Evolutionary conservation across 331 rosid genomes (phyloP).

Genomic region (Rhamnella rubrinervis): DNA sequence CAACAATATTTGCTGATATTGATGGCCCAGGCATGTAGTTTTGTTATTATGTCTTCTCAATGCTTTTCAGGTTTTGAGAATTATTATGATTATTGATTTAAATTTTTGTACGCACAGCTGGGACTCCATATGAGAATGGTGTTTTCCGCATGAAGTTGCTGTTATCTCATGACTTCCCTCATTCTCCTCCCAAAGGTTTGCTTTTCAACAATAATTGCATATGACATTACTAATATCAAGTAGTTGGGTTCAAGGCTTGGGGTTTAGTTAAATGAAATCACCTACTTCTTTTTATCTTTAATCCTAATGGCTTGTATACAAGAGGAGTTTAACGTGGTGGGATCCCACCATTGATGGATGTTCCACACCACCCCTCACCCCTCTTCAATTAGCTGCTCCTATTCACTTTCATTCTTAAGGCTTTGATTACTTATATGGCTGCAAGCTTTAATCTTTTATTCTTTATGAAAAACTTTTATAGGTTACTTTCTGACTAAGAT

Average conservation of each 20-base stretch:
- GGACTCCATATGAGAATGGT: constrained; percentile 95
- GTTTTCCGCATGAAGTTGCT: constrained; percentile 91
- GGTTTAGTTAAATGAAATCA: background rate
- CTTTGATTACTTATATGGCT: background rate
- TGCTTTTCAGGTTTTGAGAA: background rate
- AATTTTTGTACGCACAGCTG: constrained; percentile 57
- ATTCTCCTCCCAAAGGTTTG: constrained; percentile 95
- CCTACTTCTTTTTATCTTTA: too few relatives aligned
- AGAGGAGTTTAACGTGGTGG: too few relatives aligned
- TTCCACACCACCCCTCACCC: too few relatives aligned
- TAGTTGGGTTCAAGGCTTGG: background rate
- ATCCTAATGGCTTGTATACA: too few relatives aligned
- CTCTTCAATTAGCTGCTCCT: too few relatives aligned
- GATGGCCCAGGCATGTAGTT: constrained; percentile 89
- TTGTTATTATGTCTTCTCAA: background rate
- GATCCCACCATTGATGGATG: too few relatives aligned
- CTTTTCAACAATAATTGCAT: background rate
- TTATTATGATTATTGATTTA: constrained; percentile 21
- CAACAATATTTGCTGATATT: constrained; percentile 84
- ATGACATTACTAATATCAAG: background rate
- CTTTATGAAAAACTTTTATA: constrained; percentile 30
- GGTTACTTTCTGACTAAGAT: constrained; percentile 91
- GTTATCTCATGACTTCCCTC: constrained; percentile 78
- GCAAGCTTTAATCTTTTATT: background rate
- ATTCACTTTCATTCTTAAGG: too few relatives aligned